A percentile compares a stretch with the other conserved stretches of the same genome.
Evolutionary conservation across 2,329 filamentous ascomycete species (phyloP).

Genomic region (Pseudogymnoascus sp.): DNA sequence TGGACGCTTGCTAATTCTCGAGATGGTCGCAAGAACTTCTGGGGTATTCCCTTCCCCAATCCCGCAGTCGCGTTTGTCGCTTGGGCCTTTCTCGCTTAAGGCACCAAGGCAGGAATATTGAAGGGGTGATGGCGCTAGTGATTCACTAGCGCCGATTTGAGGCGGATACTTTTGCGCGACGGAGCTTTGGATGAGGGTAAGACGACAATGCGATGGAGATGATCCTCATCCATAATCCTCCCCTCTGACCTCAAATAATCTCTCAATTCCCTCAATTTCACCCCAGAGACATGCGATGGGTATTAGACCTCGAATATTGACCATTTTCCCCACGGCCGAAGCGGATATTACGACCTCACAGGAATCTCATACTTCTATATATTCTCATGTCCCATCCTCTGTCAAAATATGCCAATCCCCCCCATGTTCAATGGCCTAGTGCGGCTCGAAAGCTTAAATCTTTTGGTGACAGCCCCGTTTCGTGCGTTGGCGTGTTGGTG

Average conservation of each 20-base stretch:
- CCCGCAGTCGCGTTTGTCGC: background rate
- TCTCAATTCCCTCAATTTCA: background rate
- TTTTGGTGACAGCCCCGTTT: background rate
- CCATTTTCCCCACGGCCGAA: background rate
- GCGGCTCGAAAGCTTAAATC: conserved; percentile 14
- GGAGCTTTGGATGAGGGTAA: background rate
- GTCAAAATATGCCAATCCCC: too few relatives aligned
- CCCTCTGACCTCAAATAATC: background rate
- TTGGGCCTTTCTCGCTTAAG: conserved; percentile 4
- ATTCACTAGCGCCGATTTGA: background rate
- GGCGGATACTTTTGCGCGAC: background rate
- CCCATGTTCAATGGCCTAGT: conserved; percentile 7
- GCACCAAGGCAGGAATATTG: background rate
- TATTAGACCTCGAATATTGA: background rate
- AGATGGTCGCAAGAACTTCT: background rate
- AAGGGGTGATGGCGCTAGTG: background rate
- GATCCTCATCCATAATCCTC: background rate
- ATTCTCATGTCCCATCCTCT: background rate
- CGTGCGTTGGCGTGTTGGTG: conserved; percentile 4
- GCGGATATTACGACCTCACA: background rate
- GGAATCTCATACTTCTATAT: background rate
- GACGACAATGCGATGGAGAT: background rate
- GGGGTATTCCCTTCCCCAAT: background rate
- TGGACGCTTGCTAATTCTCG: background rate
- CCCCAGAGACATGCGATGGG: background rate